Percentiles rank a stretch among this genome's conserved stretches.
Conservation (phyloP, 2,329 filamentous ascomycete genomes). For the Fusarium torulosum region DNA sequence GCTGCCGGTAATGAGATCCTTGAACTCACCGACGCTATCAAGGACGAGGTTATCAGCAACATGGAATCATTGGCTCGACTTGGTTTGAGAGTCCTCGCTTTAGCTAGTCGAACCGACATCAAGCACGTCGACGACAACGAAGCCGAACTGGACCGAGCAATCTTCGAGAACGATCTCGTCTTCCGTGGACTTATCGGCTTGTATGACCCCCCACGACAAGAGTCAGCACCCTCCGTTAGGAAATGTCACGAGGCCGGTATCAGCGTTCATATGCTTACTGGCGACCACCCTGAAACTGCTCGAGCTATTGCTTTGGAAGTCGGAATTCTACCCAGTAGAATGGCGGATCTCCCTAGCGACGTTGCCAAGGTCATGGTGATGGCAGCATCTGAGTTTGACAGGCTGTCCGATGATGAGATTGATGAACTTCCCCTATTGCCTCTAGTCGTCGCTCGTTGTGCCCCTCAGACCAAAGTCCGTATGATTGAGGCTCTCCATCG, state of each 20-base stretch:
- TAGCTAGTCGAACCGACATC: constrained; percentile 67
- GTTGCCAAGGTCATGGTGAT: constrained; percentile 73
- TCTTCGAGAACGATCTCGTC: constrained; percentile 70
- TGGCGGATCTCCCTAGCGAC: constrained; percentile 64
- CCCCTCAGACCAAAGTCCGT: constrained; percentile 77
- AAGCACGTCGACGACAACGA: constrained; percentile 52
- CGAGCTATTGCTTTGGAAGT: constrained; percentile 73
- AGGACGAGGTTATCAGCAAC: constrained; percentile 70
- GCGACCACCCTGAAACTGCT: constrained; percentile 75
- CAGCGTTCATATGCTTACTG: constrained; percentile 77
- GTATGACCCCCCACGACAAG: constrained; percentile 78
- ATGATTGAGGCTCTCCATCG: constrained; percentile 81
- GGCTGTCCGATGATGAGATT: constrained; percentile 72
- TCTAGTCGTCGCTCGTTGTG: constrained; percentile 76
- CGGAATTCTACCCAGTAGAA: constrained; percentile 68
- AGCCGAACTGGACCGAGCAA: constrained; percentile 62
- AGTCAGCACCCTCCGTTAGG: constrained; percentile 70
- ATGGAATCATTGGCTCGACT: constrained; percentile 76
- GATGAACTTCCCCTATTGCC: constrained; percentile 73
- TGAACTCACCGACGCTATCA: constrained; percentile 65
- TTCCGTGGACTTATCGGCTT: constrained; percentile 78
- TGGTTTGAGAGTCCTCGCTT: constrained; percentile 76
- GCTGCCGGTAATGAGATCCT: constrained; percentile 58
- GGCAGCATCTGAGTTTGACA: constrained; percentile 76
- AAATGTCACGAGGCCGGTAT: constrained; percentile 72